A percentile compares a stretch with the other conserved stretches of the same genome.
These are phyloP conservation scores for Colletotrichum costaricense DNA, from an alignment of 2,329 filamentous ascomycete genomes.

Conservation along the genomic window DNA sequence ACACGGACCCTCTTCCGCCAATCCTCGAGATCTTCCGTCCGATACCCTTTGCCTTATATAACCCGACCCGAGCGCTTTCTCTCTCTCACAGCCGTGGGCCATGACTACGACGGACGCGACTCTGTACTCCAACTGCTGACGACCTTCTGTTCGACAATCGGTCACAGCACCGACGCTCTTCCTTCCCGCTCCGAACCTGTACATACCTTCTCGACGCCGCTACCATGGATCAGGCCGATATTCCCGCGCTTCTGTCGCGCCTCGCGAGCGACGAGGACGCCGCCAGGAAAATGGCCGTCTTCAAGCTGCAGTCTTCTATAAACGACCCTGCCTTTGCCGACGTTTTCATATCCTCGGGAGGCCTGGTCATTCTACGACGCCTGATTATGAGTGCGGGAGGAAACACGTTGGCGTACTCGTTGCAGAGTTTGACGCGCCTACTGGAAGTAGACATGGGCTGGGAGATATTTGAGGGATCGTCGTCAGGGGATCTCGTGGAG, in stretches of 20 bases:
- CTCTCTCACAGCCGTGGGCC: constrained; percentile 6
- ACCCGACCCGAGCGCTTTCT: not conserved
- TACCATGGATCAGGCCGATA: constrained; percentile 74
- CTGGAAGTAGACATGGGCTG: constrained; percentile 98
- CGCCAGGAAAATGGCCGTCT: constrained; percentile 97
- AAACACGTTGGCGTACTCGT: constrained; percentile 94
- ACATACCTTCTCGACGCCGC: not conserved
- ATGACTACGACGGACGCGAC: constrained; percentile 27
- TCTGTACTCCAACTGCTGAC: constrained; percentile 21
- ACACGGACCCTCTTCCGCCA: constrained; percentile 23
- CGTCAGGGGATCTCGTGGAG: constrained; percentile 75
- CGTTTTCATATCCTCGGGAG: constrained; percentile 91
- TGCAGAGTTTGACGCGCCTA: constrained; percentile 87
- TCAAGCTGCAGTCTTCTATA: constrained; percentile 95
- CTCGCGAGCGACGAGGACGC: constrained; percentile 83
- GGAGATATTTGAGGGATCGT: constrained; percentile 80
- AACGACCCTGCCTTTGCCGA: constrained; percentile 97
- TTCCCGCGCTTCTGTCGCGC: constrained; percentile 72
- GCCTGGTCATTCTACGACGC: constrained; percentile 82
- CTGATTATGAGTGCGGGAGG: constrained; percentile 87
- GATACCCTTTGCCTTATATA: constrained; percentile 24
- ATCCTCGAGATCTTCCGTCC: constrained; percentile 16
- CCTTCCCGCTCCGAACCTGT: constrained; percentile 5
- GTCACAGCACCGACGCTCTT: constrained; percentile 19
- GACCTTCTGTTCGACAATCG: constrained; percentile 22